Evolutionary conservation across 352 stramenopile genomes (phyloP).

Genomic region (Phytophthora palmivora): DNA sequence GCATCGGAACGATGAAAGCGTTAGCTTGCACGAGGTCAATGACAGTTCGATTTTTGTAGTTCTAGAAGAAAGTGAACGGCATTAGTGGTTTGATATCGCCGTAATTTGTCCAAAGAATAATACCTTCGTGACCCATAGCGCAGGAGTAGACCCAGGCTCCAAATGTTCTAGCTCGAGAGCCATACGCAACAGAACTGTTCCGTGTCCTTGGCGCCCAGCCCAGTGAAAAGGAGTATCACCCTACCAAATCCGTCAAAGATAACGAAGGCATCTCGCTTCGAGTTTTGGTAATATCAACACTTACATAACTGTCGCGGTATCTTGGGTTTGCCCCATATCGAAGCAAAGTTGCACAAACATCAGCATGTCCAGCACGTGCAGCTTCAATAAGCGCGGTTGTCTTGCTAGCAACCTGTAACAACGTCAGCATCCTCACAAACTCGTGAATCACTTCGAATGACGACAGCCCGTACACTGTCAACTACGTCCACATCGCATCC

Average conservation of each 20-base stretch:
- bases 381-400: constrained; percentile 71
- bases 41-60: constrained; percentile 59
- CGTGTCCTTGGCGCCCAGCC: constrained; percentile 59
- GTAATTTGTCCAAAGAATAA: neutral
- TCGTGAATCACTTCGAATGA: neutral
- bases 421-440: no score
- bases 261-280: neutral
- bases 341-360: constrained; percentile 60
- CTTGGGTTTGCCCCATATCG: constrained; percentile 48
- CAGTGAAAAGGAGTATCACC: constrained; percentile 81
- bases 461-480: constrained; percentile 50
- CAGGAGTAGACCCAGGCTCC: constrained; percentile 29
- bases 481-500: constrained; percentile 59
- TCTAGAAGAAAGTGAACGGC: constrained; percentile 35
- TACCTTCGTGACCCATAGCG: constrained; percentile 66
- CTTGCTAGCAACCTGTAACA: constrained; percentile 45
- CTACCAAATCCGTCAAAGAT: constrained; percentile 22
- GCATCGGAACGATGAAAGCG: constrained; percentile 51
- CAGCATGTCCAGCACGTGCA: constrained; percentile 53
- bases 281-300: constrained; percentile 1
- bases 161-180: constrained; percentile 46
- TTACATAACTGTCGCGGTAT: constrained; percentile 49
- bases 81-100: neutral
- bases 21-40: constrained; percentile 54
- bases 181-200: constrained; percentile 57